Base-by-base conservation (phyloP, 768 basidiomycete species). In the Phylloporus arenicola region DNA sequence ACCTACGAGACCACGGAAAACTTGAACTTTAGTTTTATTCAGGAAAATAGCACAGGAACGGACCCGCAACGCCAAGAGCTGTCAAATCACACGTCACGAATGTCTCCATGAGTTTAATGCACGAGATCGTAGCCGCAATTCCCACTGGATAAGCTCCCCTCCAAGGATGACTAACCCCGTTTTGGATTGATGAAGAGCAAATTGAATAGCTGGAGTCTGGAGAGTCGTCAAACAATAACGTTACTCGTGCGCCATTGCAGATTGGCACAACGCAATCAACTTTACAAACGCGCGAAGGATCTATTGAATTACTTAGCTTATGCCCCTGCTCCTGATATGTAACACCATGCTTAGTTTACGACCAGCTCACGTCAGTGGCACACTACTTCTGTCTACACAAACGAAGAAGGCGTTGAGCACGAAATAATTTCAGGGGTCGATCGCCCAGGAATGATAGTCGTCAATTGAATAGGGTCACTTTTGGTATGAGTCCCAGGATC, bases 391-490 rank as follows among this genome's bases (percentile, higher is more conserved):
- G 30, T 45, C 17, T 35, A 44, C 13, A 10, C 39, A 27, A 29
- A 33, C 31, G 46, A n/a, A 25, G 46, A n/a, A 25, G 39, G 35
- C 14, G 45, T 20, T 16, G 41, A 25, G 46, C 19, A 38, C 19
- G 47, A 31, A 49, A 20, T 40, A 22, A 27, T 25, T 30, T 20
- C 41, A 0, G 43, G 22, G 8, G 38, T 42, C 14, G 31, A 14
- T 37, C 51, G 54, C n/a, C 14, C 41, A 1, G 22, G 37, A 39
- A 52, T 30, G 35, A 67, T 8, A 11, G 47, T 57, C 16, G 55
- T 58, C 42, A 64, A 50, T 38, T 62, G 46, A n/a, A 50, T 29
- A 3, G 17, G 35, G 20, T 50, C 45, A 12, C 30, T 50, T 31
- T 39, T 19, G 19, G 29, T n/a, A 1, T 20, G 6, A 2, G 14